Evolutionary conservation across 2,329 filamentous ascomycete genomes (phyloP).

Genomic region (Aspergillus fijiensis): DNA sequence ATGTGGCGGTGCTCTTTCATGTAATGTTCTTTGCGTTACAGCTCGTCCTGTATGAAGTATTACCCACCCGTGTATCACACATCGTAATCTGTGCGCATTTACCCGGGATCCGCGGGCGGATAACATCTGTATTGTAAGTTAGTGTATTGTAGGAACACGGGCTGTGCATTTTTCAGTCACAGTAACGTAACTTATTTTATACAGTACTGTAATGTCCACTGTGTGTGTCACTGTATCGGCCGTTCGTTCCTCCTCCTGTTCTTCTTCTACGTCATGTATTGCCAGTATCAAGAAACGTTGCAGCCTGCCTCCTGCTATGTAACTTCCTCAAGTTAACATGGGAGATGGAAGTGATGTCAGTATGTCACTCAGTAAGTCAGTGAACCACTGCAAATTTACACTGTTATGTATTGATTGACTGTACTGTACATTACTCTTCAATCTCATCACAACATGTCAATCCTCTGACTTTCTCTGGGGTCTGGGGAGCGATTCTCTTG

Average conservation of each 20-base stretch:
- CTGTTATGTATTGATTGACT: too few species aligned
- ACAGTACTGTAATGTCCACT: too few species aligned
- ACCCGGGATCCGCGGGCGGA: background rate
- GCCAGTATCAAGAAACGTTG: background rate
- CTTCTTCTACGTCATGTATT: background rate
- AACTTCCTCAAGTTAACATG: too few species aligned
- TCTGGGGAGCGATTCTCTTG: too few species aligned
- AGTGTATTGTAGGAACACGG: background rate
- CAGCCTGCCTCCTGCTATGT: background rate
- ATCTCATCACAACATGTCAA: background rate
- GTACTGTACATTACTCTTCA: background rate
- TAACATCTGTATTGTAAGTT: background rate
- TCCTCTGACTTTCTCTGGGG: too few species aligned
- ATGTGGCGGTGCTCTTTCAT: slow-evolving; percentile 11
- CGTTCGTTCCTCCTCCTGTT: too few species aligned
- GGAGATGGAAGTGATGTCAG: background rate
- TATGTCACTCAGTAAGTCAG: background rate
- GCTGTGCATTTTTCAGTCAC: too few species aligned
- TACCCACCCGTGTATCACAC: too few species aligned
- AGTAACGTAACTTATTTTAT: too few species aligned
- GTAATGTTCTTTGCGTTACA: background rate
- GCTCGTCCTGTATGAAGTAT: background rate
- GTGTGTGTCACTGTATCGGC: too few species aligned
- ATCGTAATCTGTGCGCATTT: background rate
- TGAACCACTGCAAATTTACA: background rate